Percentiles rank a stretch among this genome's conserved stretches.
Conservation (phyloP, 371 early-diverging fungal genomes). For the Catenaria anguillulae region DNA sequence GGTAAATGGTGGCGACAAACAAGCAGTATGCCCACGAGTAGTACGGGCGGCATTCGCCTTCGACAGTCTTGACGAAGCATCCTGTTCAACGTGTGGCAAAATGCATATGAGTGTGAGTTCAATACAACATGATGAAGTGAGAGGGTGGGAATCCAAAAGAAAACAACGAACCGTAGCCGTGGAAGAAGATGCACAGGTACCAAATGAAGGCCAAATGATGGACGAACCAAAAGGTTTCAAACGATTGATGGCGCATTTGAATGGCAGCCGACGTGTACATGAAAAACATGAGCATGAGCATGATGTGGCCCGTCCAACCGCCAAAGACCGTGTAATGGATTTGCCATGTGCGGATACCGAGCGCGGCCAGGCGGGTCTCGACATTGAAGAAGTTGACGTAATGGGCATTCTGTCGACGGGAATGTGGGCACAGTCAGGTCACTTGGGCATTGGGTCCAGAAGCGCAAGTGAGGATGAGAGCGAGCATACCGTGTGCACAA, state of each 20-base stretch:
- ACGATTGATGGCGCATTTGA: constrained; percentile 31
- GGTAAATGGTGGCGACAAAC: constrained; percentile 35
- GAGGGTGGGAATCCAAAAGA: constrained; percentile 34
- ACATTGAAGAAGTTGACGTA: constrained; percentile 32
- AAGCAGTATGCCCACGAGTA: constrained; percentile 27
- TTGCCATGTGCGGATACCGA: constrained; percentile 15
- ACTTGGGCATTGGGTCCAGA: background rate
- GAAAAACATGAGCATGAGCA: constrained; percentile 40
- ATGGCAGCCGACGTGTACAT: constrained; percentile 43
- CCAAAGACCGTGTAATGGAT: constrained; percentile 30
- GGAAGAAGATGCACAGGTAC: constrained; percentile 39
- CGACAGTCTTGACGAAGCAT: constrained; percentile 3
- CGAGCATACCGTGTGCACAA: constrained; percentile 31
- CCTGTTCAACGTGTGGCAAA: background rate
- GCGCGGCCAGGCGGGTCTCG: constrained; percentile 11
- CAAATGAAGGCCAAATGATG: constrained; percentile 54
- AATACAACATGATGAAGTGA: constrained; percentile 28
- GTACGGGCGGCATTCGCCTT: constrained; percentile 28
- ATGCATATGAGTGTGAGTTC: constrained; percentile 16
- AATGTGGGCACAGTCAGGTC: no score
- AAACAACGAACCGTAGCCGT: constrained; percentile 28
- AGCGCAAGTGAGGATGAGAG: constrained; percentile 8
- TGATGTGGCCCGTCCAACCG: constrained; percentile 48
- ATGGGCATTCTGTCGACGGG: constrained; percentile 31
- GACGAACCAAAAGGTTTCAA: constrained; percentile 58